phyloP scores from a whole-genome alignment of 2,329 filamentous ascomycete species.

The Stagonosporopsis chrysanthemi region DNA sequence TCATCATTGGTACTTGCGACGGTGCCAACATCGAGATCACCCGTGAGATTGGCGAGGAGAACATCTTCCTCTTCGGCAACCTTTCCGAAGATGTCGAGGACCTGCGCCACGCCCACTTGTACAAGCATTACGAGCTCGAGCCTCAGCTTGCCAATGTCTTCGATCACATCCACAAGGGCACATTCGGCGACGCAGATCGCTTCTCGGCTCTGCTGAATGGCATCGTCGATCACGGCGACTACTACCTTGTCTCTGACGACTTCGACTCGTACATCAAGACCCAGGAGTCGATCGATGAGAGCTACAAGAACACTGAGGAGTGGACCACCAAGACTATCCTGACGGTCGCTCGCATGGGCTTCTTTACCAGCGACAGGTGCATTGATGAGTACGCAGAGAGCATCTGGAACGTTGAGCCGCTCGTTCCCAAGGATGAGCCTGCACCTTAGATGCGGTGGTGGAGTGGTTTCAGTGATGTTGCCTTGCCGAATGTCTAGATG shows the following conservation, averaged over 20 bases:
- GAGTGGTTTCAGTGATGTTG: no score
- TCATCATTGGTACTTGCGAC: conserved; percentile 98
- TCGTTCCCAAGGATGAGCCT: conserved; percentile 56
- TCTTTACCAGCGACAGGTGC: conserved; percentile 94
- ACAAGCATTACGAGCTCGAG: conserved; percentile 80
- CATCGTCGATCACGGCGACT: conserved; percentile 92
- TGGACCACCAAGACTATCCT: conserved; percentile 92
- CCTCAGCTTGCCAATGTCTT: conserved; percentile 82
- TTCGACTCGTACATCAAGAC: conserved; percentile 95
- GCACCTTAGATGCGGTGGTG: conserved; percentile 20
- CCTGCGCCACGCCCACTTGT: conserved; percentile 87
- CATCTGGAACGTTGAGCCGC: conserved; percentile 96
- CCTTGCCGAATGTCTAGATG: conserved; percentile 2
- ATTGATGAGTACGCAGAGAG: conserved; percentile 97
- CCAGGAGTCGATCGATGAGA: conserved; percentile 87
- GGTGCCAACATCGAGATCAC: conserved; percentile 99
- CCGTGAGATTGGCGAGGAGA: conserved; percentile 92
- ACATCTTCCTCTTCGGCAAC: conserved; percentile 98
- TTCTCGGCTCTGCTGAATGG: conserved; percentile 86
- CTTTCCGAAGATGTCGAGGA: conserved; percentile 96
- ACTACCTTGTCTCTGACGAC: conserved; percentile 97
- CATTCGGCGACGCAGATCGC: conserved; percentile 78
- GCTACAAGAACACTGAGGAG: conserved; percentile 88
- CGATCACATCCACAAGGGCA: conserved; percentile 77
- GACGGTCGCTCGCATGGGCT: conserved; percentile 92